A percentile compares a stretch with the other conserved stretches of the same genome.
Evolutionary conservation across 345 rosid genomes (phyloP).

Genomic region (Garcia nutans): DNA sequence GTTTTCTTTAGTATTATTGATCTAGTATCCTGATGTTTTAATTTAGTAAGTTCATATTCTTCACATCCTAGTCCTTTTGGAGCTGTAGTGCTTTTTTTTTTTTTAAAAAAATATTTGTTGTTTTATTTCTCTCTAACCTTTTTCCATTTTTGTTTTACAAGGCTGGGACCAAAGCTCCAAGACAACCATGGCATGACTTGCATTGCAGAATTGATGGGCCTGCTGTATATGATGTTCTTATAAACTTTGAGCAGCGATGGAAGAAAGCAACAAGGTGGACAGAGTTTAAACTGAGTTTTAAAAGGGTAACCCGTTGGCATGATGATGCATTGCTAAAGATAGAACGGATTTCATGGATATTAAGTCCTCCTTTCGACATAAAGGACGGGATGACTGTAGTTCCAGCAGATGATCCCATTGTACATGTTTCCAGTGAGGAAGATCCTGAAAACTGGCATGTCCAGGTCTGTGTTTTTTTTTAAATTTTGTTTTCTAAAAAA

Average conservation of each 20-base stretch:
- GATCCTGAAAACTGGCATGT: conserved; percentile 79
- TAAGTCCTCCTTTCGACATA: conserved; percentile 51
- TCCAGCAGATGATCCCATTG: conserved; percentile 51
- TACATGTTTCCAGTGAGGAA: conserved; percentile 52
- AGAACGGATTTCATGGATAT: conserved; percentile 93
- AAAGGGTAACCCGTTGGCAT: conserved; percentile 60
- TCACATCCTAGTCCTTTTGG: conserved; percentile 16
- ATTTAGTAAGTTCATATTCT: background rate
- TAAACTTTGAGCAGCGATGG: conserved; percentile 98
- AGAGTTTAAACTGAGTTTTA: conserved; percentile 61
- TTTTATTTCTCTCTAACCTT: conserved; percentile 1
- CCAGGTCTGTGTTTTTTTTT: conserved; percentile 48
- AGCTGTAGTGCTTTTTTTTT: background rate
- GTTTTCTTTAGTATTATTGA: background rate
- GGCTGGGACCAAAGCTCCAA: conserved; percentile 73
- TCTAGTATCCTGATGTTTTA: background rate
- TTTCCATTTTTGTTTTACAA: conserved; percentile 24
- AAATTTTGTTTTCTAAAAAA: background rate
- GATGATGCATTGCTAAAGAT: conserved; percentile 79
- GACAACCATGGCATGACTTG: conserved; percentile 98
- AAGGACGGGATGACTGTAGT: conserved; percentile 44
- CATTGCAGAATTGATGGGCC: conserved; percentile 91
- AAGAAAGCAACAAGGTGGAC: conserved; percentile 75
- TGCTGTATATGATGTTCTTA: conserved; percentile 93
- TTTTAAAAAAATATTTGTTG: background rate